phyloP scores from a whole-genome alignment of 495 filamentous ascomycete genomes.

The Astrothelium subdiscretum region DNA sequence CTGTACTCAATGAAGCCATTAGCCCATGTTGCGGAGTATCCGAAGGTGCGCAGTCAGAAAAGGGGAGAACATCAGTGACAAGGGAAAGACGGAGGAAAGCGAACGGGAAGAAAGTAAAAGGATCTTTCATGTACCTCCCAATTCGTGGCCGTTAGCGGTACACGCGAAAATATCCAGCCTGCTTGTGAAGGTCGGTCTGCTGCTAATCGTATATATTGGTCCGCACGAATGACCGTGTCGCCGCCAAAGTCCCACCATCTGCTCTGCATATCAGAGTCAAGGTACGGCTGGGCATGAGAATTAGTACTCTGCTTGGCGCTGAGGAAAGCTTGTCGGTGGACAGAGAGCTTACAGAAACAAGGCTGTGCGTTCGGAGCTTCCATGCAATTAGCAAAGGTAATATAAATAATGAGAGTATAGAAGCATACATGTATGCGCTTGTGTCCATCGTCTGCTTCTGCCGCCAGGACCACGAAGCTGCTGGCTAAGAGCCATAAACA shows the following conservation, averaged over 20 bases:
- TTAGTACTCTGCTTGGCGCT: not conserved
- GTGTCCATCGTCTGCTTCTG: not conserved
- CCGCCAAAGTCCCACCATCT: conserved; percentile 99
- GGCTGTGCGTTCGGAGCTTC: conserved; percentile 68
- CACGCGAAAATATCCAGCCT: conserved; percentile 87
- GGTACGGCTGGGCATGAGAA: conserved; percentile 58
- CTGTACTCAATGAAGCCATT: conserved; percentile 26
- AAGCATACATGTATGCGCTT: not conserved
- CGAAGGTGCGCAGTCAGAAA: no score
- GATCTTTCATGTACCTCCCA: conserved; percentile 59
- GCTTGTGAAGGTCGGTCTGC: conserved; percentile 78
- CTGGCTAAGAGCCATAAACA: not conserved
- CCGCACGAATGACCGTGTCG: conserved; percentile 84
- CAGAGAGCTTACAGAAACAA: conserved; percentile 31
- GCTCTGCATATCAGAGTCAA: conserved; percentile 96
- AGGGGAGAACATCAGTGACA: not conserved
- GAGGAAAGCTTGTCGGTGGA: conserved; percentile 1
- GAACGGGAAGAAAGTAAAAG: not conserved
- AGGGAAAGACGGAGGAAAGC: not conserved
- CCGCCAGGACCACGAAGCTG: not conserved
- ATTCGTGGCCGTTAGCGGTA: conserved; percentile 94
- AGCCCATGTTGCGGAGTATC: not conserved
- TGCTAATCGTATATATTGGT: conserved; percentile 90
- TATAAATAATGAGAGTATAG: conserved; percentile 6
- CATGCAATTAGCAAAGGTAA: conserved; percentile 6